Conservation (phyloP, 768 basidiomycete genomes). For the Boletus bicolor region DNA sequence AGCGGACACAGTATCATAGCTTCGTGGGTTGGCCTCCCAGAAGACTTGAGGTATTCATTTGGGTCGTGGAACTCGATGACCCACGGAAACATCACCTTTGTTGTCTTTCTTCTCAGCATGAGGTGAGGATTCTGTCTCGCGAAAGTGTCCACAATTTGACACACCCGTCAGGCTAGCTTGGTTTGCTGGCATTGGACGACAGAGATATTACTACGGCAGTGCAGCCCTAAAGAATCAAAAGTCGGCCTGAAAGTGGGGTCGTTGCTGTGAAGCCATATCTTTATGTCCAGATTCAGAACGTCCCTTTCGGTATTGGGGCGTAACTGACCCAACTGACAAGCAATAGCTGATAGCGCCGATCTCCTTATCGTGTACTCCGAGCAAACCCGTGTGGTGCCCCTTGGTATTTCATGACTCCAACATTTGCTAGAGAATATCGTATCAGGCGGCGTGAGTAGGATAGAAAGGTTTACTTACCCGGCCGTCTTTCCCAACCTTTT, state of each 20-base stretch:
- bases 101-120: slow-evolving; percentile 50
- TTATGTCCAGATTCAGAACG: background rate
- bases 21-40: slow-evolving; percentile 58
- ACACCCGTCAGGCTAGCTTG: slow-evolving; percentile 44
- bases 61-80: slow-evolving; percentile 66
- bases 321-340: background rate
- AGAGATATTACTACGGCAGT: slow-evolving; percentile 40
- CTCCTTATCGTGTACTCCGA: slow-evolving; percentile 13
- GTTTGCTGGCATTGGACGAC: slow-evolving; percentile 52
- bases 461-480: slow-evolving; percentile 42
- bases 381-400: slow-evolving; percentile 54
- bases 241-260: slow-evolving; percentile 3
- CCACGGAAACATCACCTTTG: slow-evolving; percentile 73
- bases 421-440: slow-evolving; percentile 39
- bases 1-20: slow-evolving; percentile 47
- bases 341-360: background rate
- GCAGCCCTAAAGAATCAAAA: slow-evolving; percentile 11
- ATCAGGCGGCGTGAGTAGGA: background rate
- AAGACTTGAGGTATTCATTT: slow-evolving; percentile 47
- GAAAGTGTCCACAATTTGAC: slow-evolving; percentile 4
- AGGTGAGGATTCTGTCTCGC: slow-evolving; percentile 39
- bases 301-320: background rate
- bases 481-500: slow-evolving; percentile 55
- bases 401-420: slow-evolving; percentile 52
- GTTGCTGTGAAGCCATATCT: background rate